Evolutionary conservation across 768 basidiomycete species (phyloP).

Genomic region (Asterophora lycoperdoides): DNA sequence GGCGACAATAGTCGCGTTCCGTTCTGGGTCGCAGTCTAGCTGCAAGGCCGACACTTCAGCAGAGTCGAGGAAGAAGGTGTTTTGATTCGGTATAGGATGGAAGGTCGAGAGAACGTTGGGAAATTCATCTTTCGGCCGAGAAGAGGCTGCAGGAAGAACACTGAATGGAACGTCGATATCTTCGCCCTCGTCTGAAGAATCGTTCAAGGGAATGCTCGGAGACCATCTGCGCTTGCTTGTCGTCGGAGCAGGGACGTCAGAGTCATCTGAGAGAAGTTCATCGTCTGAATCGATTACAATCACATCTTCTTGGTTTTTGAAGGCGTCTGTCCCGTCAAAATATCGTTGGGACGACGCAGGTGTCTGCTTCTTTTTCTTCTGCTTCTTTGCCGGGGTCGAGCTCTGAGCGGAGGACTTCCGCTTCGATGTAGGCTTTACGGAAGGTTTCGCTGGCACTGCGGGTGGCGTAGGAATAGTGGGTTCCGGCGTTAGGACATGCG

Average conservation of each 20-base stretch:
- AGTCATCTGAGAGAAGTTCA: conserved; percentile 24
- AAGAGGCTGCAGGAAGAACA: conserved; percentile 16
- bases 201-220: conserved; percentile 46
- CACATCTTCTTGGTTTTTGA: conserved; percentile 34
- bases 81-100: conserved; percentile 38
- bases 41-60: conserved; percentile 33
- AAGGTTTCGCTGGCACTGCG: conserved; percentile 6
- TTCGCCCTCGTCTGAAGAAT: conserved; percentile 51
- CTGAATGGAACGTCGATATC: conserved; percentile 17
- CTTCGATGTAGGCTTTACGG: conserved; percentile 34
- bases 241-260: conserved; percentile 13
- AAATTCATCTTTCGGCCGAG: conserved; percentile 6
- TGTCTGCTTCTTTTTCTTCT: conserved; percentile 20
- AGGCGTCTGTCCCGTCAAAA: conserved; percentile 29
- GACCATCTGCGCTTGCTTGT: conserved; percentile 47
- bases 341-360: conserved; percentile 22
- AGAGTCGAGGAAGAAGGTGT: conserved; percentile 40
- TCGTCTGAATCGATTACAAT: conserved; percentile 37
- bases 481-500: conserved; percentile 9
- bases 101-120: conserved; percentile 45
- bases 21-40: conserved; percentile 15
- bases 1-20: conserved; percentile 33
- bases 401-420: conserved; percentile 36
- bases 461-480: conserved; percentile 11
- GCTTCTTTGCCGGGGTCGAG: conserved; percentile 17